phyloP scores from a whole-genome alignment of 306 rosid genomes.

The Parietaria judaica region DNA sequence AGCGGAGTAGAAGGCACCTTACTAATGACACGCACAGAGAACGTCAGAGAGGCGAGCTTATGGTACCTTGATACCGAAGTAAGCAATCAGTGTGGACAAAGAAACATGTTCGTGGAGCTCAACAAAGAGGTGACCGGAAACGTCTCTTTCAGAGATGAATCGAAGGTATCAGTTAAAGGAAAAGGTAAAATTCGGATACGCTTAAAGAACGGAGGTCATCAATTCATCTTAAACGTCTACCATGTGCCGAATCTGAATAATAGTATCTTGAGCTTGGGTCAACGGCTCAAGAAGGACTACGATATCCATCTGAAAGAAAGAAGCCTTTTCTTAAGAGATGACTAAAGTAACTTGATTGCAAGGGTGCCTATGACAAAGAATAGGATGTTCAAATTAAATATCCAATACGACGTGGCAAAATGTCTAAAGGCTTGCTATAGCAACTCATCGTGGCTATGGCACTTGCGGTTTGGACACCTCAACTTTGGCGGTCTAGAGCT shows the following conservation, averaged over 20 bases:
- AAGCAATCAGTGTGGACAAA: background rate
- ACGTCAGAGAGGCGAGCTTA: background rate
- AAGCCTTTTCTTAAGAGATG: background rate
- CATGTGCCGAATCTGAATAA: background rate
- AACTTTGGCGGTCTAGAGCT: background rate
- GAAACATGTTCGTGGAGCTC: conserved; percentile 2
- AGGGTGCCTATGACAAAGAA: conserved; percentile 4
- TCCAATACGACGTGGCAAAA: background rate
- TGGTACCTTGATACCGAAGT: background rate
- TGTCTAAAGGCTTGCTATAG: background rate
- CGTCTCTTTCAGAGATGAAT: conserved; percentile 2
- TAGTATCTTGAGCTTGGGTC: background rate
- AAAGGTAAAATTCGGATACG: background rate
- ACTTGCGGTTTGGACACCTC: background rate
- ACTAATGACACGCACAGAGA: background rate
- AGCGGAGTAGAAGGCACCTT: background rate
- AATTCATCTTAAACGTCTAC: conserved; percentile 7
- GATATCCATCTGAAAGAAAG: background rate
- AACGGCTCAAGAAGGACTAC: background rate
- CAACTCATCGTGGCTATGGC: background rate
- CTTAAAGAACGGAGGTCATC: background rate
- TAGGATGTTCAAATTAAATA: background rate
- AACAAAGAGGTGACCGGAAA: background rate
- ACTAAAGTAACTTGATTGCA: background rate
- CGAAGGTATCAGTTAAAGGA: background rate